These are phyloP conservation scores for Rhizopogon salebrosus DNA, from an alignment of 768 basidiomycete genomes.

Conservation along the genomic window DNA sequence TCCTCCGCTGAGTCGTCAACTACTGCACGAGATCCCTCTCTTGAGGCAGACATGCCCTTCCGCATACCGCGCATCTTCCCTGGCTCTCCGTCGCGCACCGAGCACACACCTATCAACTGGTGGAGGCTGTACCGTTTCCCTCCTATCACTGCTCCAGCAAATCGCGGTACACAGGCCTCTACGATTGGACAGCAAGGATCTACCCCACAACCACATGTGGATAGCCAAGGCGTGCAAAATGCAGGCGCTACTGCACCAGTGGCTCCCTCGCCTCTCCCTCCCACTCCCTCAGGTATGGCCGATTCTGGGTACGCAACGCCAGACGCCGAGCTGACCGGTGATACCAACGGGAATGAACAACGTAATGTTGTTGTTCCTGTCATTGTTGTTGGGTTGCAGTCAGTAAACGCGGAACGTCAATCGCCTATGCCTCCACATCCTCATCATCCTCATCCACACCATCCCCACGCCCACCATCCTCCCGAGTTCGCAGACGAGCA, in stretches of 20 bases:
- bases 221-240: constrained; percentile 17
- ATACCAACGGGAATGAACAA: constrained; percentile 18
- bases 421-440: constrained; percentile 17
- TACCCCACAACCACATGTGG: constrained; percentile 7
- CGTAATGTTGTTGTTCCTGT: constrained; percentile 66
- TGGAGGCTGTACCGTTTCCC: constrained; percentile 85
- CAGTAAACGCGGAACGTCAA: constrained; percentile 49
- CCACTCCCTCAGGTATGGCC: constrained; percentile 13
- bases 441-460: constrained; percentile 1
- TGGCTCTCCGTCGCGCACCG: constrained; percentile 29
- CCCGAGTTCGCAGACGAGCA: constrained; percentile 18
- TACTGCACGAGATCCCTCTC: background rate
- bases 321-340: constrained; percentile 5
- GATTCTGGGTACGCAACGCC: constrained; percentile 7
- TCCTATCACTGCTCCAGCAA: constrained; percentile 44
- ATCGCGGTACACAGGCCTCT: constrained; percentile 13
- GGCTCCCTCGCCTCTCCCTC: constrained; percentile 3
- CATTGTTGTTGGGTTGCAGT: constrained; percentile 79
- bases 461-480: constrained; percentile 4
- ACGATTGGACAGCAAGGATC: constrained; percentile 5
- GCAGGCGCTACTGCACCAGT: constrained; percentile 12
- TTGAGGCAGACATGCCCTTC: constrained; percentile 23
- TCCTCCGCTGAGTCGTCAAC: background rate
- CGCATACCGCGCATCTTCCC: constrained; percentile 20
- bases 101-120: constrained; percentile 58